Percentiles rank a stretch among this genome's conserved stretches.
Conservation (phyloP, 192 early-diverging fungal genomes). For the Backusella tarrabulga region DNA sequence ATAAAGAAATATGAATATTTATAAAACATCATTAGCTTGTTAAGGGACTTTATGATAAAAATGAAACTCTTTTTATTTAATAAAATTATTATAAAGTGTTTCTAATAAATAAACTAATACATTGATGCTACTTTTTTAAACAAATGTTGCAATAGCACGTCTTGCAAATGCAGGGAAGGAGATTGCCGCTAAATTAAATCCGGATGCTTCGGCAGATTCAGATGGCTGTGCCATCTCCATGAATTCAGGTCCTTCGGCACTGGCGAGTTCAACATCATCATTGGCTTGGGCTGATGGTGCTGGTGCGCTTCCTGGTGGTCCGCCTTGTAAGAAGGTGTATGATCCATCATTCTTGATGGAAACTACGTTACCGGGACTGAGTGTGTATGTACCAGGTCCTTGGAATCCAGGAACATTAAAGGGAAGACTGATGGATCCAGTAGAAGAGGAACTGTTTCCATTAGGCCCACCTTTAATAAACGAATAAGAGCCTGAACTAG, state of each 20-base stretch:
- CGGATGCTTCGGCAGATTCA: neutral
- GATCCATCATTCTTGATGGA: neutral
- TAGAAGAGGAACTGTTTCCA: no score
- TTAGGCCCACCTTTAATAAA: no score
- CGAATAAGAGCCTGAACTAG: no score
- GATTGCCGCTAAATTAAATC: neutral
- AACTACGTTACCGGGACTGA: neutral
- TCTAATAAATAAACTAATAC: neutral
- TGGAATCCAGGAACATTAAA: neutral
- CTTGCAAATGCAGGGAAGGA: conserved; percentile 8
- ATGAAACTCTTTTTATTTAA: neutral
- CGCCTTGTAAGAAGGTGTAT: neutral
- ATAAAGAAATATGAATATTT: neutral
- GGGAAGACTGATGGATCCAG: neutral
- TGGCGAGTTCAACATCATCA: neutral
- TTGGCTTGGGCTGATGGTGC: neutral
- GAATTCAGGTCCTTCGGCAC: neutral
- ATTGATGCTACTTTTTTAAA: neutral
- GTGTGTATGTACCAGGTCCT: neutral
- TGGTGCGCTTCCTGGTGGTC: neutral
- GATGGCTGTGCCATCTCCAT: neutral
- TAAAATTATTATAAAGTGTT: neutral
- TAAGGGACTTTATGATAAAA: no score
- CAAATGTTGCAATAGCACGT: neutral
- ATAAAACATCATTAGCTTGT: neutral